Percentiles rank a stretch among this genome's conserved stretches.
phyloP scores from a whole-genome alignment of 148 eudicot species.

The Rhododendron ovatum region DNA sequence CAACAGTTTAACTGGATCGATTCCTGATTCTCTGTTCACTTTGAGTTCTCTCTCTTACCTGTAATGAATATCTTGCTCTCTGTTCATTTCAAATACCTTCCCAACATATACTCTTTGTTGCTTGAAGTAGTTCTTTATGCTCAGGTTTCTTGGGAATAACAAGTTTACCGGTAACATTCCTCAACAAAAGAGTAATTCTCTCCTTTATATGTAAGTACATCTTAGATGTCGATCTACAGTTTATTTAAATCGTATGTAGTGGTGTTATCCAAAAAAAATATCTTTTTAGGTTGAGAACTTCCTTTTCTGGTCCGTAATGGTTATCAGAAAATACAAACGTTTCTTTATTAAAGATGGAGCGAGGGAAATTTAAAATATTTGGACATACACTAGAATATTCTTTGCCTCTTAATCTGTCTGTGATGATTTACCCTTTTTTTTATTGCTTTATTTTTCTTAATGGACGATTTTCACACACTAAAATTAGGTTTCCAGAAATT shows the following conservation, averaged over 20 bases:
- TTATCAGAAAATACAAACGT: not conserved
- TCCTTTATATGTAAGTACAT: conserved; percentile 59
- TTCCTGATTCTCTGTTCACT: conserved; percentile 64
- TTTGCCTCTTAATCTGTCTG: not conserved
- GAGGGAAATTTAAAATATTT: not conserved
- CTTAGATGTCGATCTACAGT: not conserved
- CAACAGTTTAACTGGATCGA: conserved; percentile 63
- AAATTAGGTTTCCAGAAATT: not conserved
- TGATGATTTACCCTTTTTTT: not conserved
- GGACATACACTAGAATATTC: not conserved
- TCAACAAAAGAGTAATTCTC: conserved; percentile 42
- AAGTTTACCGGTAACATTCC: conserved; percentile 65
- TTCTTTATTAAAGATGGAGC: not conserved
- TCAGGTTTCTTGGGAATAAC: conserved; percentile 85
- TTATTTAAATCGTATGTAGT: not conserved
- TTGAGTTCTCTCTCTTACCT: conserved; percentile 46
- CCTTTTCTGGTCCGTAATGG: not conserved
- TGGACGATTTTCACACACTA: not conserved
- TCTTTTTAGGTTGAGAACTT: not conserved
- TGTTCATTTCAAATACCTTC: not conserved
- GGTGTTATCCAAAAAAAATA: not conserved
- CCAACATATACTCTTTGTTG: not conserved
- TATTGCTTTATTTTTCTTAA: not conserved
- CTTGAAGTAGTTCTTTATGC: conserved; percentile 13
- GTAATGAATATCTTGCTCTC: conserved; percentile 33